Conservation (phyloP, 805 yeast genomes). For the Ogataea angusta region DNA sequence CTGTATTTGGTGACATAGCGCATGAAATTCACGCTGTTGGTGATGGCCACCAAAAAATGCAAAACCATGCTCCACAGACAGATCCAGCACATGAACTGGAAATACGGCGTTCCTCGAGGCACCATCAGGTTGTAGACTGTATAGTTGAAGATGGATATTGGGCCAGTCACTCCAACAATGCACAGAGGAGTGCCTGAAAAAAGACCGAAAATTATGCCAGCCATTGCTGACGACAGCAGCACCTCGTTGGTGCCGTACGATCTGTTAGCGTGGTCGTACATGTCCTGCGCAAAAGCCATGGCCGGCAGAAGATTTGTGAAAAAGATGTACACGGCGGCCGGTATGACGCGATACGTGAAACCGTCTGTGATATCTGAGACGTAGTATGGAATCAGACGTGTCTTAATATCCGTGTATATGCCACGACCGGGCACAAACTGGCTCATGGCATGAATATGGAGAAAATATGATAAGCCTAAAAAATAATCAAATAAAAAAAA, state of each 20-base stretch:
- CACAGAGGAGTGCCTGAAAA: slow-evolving; percentile 89
- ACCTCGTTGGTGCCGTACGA: slow-evolving; percentile 93
- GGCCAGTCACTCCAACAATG: slow-evolving; percentile 97
- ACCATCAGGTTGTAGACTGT: slow-evolving; percentile 74
- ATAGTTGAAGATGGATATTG: slow-evolving; percentile 86
- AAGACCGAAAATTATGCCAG: slow-evolving; percentile 83
- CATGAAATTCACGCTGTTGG: slow-evolving; percentile 65
- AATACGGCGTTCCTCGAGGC: slow-evolving; percentile 54
- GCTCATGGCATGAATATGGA: slow-evolving; percentile 8
- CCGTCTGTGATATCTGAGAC: slow-evolving; percentile 80
- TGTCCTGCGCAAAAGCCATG: slow-evolving; percentile 92
- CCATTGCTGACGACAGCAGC: slow-evolving; percentile 77
- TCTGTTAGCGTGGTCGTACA: slow-evolving; percentile 87
- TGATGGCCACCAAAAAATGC: slow-evolving; percentile 69
- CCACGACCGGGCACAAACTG: slow-evolving; percentile 42
- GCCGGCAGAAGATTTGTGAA: slow-evolving; percentile 93
- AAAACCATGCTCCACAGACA: slow-evolving; percentile 86
- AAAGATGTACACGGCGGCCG: slow-evolving; percentile 76
- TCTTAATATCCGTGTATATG: slow-evolving; percentile 47
- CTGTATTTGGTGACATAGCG: slow-evolving; percentile 75
- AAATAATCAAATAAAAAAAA: not conserved
- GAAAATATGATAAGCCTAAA: slow-evolving; percentile 1
- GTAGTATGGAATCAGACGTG: slow-evolving; percentile 61
- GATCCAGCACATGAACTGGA: slow-evolving; percentile 95
- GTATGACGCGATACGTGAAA: slow-evolving; percentile 79